phyloP scores from a whole-genome alignment of 805 yeast species.

The Candida boleticola region DNA sequence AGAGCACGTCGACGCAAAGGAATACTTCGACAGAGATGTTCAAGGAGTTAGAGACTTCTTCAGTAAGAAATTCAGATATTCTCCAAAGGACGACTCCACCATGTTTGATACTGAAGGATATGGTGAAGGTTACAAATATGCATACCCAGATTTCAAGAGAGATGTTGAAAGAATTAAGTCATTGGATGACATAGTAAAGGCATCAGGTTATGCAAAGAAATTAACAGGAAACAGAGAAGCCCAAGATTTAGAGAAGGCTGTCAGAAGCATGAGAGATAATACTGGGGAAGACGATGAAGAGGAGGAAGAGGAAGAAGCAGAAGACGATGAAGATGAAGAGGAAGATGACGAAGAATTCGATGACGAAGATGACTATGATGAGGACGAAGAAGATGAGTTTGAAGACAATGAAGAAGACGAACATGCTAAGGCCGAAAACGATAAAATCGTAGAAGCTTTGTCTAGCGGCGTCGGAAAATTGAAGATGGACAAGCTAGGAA shows the following conservation, averaged over 20 bases:
- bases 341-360: conserved; percentile 45
- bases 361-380: conserved; percentile 30
- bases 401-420: conserved; percentile 33
- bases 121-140: conserved; percentile 75
- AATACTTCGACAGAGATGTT: conserved; percentile 88
- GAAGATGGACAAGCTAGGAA: conserved; percentile 81
- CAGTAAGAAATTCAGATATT: conserved; percentile 70
- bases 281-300: conserved; percentile 19
- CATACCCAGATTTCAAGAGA: conserved; percentile 75
- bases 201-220: conserved; percentile 73
- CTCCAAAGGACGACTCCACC: conserved; percentile 62
- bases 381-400: conserved; percentile 33
- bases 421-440: conserved; percentile 36
- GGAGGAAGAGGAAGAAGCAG: conserved; percentile 24
- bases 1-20: conserved; percentile 84
- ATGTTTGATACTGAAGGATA: conserved; percentile 78
- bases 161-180: conserved; percentile 69
- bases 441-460: conserved; percentile 67
- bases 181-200: conserved; percentile 84
- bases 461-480: conserved; percentile 60
- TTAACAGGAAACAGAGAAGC: conserved; percentile 36
- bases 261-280: conserved; percentile 59
- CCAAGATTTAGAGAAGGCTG: conserved; percentile 74
- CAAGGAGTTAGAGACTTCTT: conserved; percentile 86
- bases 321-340: conserved; percentile 34